Evolutionary conservation across 225 moss, liverwort and hornwort genomes (phyloP).

Genomic region (Polytrichum commune): DNA sequence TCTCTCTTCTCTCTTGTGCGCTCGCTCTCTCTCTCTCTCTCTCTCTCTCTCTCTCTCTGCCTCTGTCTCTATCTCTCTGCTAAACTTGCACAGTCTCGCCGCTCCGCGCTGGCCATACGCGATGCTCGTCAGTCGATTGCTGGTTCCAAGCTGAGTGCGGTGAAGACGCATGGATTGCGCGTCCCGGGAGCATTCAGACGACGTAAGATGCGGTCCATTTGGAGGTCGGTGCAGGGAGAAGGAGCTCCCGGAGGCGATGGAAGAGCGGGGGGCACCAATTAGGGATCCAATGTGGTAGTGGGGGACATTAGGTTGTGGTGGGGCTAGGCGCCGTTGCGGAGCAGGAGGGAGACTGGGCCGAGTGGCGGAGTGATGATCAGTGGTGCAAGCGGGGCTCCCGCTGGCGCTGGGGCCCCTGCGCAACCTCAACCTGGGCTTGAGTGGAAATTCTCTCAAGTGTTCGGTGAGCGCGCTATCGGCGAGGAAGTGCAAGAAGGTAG

Average conservation of each 20-base stretch:
- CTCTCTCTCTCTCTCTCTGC: no score
- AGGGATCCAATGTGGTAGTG: slow-evolving; percentile 9
- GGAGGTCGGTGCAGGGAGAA: slow-evolving; percentile 1
- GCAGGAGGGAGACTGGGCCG: background rate
- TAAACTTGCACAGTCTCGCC: background rate
- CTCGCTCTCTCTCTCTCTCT: background rate
- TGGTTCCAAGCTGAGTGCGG: background rate
- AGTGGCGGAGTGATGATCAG: slow-evolving; percentile 68
- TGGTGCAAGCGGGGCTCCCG: slow-evolving; percentile 83
- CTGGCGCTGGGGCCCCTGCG: slow-evolving; percentile 8
- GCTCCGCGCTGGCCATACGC: background rate
- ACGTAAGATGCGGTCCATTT: slow-evolving; percentile 2
- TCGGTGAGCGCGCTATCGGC: slow-evolving; percentile 91
- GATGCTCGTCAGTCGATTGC: background rate
- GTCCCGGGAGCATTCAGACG: background rate
- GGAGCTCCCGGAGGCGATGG: slow-evolving; percentile 7
- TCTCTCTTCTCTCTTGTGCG: background rate
- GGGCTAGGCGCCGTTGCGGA: slow-evolving; percentile 5
- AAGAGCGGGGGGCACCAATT: slow-evolving; percentile 6
- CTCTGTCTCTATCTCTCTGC: background rate
- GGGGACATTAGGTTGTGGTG: background rate
- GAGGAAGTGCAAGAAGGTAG: slow-evolving; percentile 99
- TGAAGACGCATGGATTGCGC: background rate
- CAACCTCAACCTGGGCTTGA: slow-evolving; percentile 69
- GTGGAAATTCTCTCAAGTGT: slow-evolving; percentile 99